Percentiles rank a stretch among this genome's conserved stretches.
These are phyloP conservation scores for Quercus bicolor DNA, from an alignment of 306 rosid species.

Conservation along the genomic window DNA sequence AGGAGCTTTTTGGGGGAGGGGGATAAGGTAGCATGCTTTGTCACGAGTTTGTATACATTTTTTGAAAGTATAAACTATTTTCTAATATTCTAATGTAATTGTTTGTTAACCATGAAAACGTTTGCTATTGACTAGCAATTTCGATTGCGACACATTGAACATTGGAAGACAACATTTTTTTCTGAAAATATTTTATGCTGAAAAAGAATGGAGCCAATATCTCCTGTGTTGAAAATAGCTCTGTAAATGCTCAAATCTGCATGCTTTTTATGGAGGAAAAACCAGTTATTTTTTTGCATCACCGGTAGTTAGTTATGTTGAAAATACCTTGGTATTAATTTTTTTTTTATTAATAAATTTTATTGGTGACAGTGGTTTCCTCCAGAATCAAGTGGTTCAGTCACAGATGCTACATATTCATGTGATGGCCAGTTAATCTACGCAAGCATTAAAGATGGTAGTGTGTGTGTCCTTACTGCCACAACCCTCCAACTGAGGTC, in stretches of 20 bases:
- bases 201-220: background rate
- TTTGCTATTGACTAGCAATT: too few relatives aligned
- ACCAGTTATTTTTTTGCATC: background rate
- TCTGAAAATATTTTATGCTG: too few relatives aligned
- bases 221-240: background rate
- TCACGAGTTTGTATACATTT: too few relatives aligned
- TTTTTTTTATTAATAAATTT: background rate
- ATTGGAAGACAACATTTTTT: too few relatives aligned
- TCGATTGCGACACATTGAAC: too few relatives aligned
- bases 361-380: slow-evolving; percentile 43
- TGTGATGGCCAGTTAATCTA: slow-evolving; percentile 90
- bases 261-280: background rate
- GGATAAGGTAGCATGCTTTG: too few relatives aligned
- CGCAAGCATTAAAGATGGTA: slow-evolving; percentile 89
- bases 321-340: background rate
- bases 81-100: too few relatives aligned
- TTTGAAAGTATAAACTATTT: too few relatives aligned
- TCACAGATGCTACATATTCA: slow-evolving; percentile 90
- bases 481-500: slow-evolving; percentile 74
- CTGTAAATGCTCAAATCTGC: background rate
- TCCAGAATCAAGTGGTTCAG: slow-evolving; percentile 82
- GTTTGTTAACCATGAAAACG: too few relatives aligned
- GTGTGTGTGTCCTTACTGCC: slow-evolving; percentile 78
- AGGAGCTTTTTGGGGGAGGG: too few relatives aligned
- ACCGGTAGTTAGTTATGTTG: background rate